These are phyloP conservation scores for Pochonia chlamydosporia DNA, from an alignment of 2,329 filamentous ascomycete species.

Conservation along the genomic window DNA sequence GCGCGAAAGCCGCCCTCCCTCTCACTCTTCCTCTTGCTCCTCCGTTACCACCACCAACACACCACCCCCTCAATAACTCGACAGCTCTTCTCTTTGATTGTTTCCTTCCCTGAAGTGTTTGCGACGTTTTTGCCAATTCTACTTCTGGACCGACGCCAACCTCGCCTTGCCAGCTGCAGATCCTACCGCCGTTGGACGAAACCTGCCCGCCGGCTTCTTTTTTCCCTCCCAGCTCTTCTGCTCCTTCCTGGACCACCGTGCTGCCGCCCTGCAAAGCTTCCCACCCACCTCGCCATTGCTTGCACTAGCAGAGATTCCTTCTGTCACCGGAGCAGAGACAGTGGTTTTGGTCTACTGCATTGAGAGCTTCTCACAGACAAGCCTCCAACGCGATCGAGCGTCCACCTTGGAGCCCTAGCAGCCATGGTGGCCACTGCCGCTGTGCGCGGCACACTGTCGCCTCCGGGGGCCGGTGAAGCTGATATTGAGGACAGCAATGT, in stretches of 20 bases:
- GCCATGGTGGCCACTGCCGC: slow-evolving; percentile 50
- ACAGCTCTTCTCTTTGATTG: background rate
- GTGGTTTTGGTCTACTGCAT: background rate
- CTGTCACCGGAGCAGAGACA: slow-evolving; percentile 1
- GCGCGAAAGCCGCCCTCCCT: slow-evolving; percentile 7
- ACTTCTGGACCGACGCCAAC: background rate
- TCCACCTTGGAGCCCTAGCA: slow-evolving; percentile 10
- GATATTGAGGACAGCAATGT: slow-evolving; percentile 62
- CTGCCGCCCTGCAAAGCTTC: background rate
- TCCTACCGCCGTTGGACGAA: slow-evolving; percentile 2
- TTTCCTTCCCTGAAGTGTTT: background rate
- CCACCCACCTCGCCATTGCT: background rate
- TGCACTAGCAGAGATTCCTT: background rate
- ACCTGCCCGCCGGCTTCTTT: background rate
- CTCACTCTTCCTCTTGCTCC: slow-evolving; percentile 3
- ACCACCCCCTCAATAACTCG: background rate
- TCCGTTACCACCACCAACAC: slow-evolving; percentile 5
- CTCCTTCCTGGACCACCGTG: background rate
- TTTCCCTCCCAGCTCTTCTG: background rate
- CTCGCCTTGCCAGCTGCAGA: slow-evolving; percentile 3
- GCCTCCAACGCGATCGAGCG: slow-evolving; percentile 10
- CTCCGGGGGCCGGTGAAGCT: slow-evolving; percentile 27
- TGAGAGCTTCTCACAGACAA: background rate
- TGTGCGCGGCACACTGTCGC: slow-evolving; percentile 43
- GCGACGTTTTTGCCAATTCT: slow-evolving; percentile 4